A percentile compares a stretch with the other conserved stretches of the same genome.
phyloP scores from a whole-genome alignment of 225 moss, liverwort and hornwort genomes.

The Marchantia polymorpha region DNA sequence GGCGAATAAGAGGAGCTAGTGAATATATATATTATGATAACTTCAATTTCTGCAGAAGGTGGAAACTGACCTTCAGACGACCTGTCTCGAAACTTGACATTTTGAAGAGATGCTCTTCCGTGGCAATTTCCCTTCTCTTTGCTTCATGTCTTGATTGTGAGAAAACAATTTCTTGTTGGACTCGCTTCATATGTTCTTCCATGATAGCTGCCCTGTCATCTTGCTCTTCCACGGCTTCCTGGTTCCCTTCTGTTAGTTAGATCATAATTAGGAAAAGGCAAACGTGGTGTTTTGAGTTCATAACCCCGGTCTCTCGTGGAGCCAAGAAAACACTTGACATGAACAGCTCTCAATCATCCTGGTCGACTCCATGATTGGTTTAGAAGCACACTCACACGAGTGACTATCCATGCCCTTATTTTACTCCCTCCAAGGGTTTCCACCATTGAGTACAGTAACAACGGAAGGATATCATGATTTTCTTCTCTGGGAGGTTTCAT shows the following conservation, averaged over 20 bases:
- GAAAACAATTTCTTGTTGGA: constrained; percentile 78
- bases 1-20: no score
- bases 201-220: constrained; percentile 75
- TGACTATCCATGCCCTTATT: neutral
- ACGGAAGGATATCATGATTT: no score
- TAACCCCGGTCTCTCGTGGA: neutral
- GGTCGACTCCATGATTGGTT: no score
- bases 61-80: constrained; percentile 58
- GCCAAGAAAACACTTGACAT: neutral
- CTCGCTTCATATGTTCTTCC: constrained; percentile 98
- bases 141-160: constrained; percentile 83
- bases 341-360: no score
- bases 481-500: no score
- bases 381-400: no score
- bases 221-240: constrained; percentile 95
- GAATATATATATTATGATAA: no score
- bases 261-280: constrained; percentile 12
- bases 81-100: constrained; percentile 64
- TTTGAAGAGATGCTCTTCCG: constrained; percentile 73
- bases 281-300: neutral
- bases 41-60: neutral
- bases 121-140: constrained; percentile 66
- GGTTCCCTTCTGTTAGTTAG: constrained; percentile 30
- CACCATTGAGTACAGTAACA: no score
- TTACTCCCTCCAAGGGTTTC: neutral